Base-by-base conservation (phyloP, 139 green algal genomes). In the Chlorella sp. region DNA sequence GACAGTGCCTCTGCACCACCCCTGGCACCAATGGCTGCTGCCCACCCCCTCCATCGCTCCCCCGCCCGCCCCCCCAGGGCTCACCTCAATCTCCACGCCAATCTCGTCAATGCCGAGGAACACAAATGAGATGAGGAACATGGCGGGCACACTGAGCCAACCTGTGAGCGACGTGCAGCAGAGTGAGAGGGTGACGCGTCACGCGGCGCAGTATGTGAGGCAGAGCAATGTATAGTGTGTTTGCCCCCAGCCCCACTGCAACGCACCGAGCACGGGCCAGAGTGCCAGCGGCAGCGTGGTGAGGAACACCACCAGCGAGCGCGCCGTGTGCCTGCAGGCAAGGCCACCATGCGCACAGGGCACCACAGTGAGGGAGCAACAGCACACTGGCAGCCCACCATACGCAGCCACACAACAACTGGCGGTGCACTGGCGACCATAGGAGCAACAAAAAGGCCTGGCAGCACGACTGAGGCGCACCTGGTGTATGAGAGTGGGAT, bases 41-140 rank as follows among this genome's bases (percentile, higher is more conserved):
- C 42, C 42, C 6, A 6, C 42, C 42, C 42, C 6, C 42, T 55
- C 10, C 14, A 55, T n/a, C n/a, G n/a, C n/a, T n/a, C n/a, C n/a
- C n/a, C n/a, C n/a, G n/a, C n/a, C n/a, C n/a, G n/a, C n/a, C 42
- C 42, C 10, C 42, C 42, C 42, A 55, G 17, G 42, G 10, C 42
- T 55, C 17, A 55, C 42, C 42, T 55, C 55, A 63, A 63, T n/a
- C 55, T 63, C 61, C 61, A 93, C 82, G 10, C 88, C 88, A 67
- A 93, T 90, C 66, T 91, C 85, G 65, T 93, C 88, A 35, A 93
- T 93, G 61, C 85, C 87, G 67, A 92, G 71, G 70, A 92, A 78
- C 32, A 93, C 67, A 59, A 88, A 87, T 33, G 82, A 69, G 30
- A 91, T 82, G 71, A 88, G 62, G 27, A 51, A 65, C 27, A 77